These are phyloP conservation scores for Bruguiera parviflora DNA, from an alignment of 345 rosid species.

Conservation along the genomic window DNA sequence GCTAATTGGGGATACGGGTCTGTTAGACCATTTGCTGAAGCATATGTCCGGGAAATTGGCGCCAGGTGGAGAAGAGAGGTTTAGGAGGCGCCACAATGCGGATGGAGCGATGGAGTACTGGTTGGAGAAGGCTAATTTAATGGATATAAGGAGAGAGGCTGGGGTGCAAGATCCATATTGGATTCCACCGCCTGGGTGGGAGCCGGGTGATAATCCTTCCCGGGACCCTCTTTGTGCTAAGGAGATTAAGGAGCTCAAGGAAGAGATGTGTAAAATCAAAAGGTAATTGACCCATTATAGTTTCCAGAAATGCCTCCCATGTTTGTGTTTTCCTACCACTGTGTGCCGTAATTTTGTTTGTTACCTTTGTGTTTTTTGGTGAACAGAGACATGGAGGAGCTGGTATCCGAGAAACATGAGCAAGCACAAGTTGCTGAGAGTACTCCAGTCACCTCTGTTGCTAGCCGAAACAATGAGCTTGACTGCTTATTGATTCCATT, in stretches of 20 bases:
- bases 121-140: slow-evolving; percentile 76
- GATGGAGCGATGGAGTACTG: slow-evolving; percentile 98
- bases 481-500: slow-evolving; percentile 37
- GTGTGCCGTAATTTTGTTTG: background rate
- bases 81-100: slow-evolving; percentile 82
- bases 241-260: slow-evolving; percentile 54
- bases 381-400: slow-evolving; percentile 42
- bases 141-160: slow-evolving; percentile 64
- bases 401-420: slow-evolving; percentile 44
- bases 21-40: slow-evolving; percentile 87
- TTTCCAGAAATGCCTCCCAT: too few relatives aligned
- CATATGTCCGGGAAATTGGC: slow-evolving; percentile 96
- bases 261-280: slow-evolving; percentile 42
- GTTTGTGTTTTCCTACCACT: too few relatives aligned
- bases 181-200: slow-evolving; percentile 97
- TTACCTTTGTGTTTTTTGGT: slow-evolving; percentile 2
- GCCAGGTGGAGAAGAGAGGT: slow-evolving; percentile 82
- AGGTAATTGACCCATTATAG: slow-evolving; percentile 26
- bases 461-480: slow-evolving; percentile 40
- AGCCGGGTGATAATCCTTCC: slow-evolving; percentile 73
- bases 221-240: slow-evolving; percentile 77
- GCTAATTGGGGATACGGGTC: slow-evolving; percentile 92
- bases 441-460: slow-evolving; percentile 38
- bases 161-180: slow-evolving; percentile 91
- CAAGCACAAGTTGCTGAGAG: slow-evolving; percentile 34